phyloP scores from a whole-genome alignment of 768 basidiomycete species.

The Lactarius trivialis region DNA sequence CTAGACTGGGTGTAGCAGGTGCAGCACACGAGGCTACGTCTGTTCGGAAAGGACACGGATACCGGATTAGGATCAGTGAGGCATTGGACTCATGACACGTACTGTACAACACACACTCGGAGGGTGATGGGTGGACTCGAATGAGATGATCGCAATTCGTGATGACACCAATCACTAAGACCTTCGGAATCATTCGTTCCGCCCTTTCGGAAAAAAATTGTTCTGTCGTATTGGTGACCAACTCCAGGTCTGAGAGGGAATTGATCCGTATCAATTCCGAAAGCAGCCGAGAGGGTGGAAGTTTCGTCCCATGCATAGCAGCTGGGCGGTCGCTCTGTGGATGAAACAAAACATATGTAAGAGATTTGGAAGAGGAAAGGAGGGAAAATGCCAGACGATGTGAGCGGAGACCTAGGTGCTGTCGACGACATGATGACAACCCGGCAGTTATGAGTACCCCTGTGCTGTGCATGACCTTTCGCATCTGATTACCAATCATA shows the following conservation, averaged over 20 bases:
- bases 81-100: background rate
- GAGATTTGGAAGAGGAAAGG: too few relatives aligned
- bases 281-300: background rate
- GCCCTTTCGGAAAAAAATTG: background rate
- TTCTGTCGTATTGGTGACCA: background rate
- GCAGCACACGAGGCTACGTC: background rate
- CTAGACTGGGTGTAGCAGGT: background rate
- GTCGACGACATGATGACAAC: too few relatives aligned
- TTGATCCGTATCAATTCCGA: background rate
- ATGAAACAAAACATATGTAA: background rate
- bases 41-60: background rate
- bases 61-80: background rate
- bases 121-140: too few relatives aligned
- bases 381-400: background rate
- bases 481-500: too few relatives aligned
- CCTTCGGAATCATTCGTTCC: background rate
- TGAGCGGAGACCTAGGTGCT: too few relatives aligned
- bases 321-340: background rate
- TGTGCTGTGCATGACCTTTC: too few relatives aligned
- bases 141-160: background rate
- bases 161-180: too few relatives aligned
- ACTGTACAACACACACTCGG: background rate
- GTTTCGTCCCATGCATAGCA: background rate
- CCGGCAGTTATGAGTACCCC: too few relatives aligned
- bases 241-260: background rate